These are phyloP conservation scores for Conringia planisiliqua DNA, from an alignment of 345 rosid genomes.

Conservation along the genomic window DNA sequence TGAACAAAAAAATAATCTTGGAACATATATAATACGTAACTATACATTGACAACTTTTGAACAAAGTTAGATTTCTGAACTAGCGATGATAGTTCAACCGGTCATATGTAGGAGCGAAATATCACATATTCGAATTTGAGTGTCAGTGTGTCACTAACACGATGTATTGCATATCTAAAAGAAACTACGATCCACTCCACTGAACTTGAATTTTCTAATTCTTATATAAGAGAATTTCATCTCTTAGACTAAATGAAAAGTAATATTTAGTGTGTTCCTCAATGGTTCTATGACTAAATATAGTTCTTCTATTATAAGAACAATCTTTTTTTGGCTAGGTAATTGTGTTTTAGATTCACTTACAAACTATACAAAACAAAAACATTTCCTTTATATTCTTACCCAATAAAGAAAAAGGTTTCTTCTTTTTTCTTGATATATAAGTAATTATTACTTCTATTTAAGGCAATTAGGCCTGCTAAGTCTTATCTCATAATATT, in stretches of 20 bases:
- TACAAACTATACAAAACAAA: conserved; percentile 27
- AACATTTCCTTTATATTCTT: background rate
- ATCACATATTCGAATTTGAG: background rate
- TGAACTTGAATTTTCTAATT: background rate
- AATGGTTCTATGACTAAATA: background rate
- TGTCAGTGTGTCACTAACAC: background rate
- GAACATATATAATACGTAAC: background rate
- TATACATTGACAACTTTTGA: background rate
- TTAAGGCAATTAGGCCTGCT: conserved; percentile 30
- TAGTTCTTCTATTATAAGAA: conserved; percentile 5
- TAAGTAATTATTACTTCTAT: conserved; percentile 17
- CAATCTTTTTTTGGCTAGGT: background rate
- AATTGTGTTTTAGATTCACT: conserved; percentile 32
- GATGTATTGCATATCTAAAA: background rate
- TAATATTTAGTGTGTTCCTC: background rate
- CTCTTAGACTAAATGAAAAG: background rate
- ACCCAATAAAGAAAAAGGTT: background rate
- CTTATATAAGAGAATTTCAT: background rate
- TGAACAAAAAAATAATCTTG: background rate
- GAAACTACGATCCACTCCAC: background rate
- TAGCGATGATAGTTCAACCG: background rate
- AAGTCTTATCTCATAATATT: conserved; percentile 24
- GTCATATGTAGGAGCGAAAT: background rate
- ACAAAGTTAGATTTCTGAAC: background rate
- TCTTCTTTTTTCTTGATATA: background rate